Base-by-base conservation (phyloP, 495 filamentous ascomycete genomes). In the Margaritispora aquatica region DNA sequence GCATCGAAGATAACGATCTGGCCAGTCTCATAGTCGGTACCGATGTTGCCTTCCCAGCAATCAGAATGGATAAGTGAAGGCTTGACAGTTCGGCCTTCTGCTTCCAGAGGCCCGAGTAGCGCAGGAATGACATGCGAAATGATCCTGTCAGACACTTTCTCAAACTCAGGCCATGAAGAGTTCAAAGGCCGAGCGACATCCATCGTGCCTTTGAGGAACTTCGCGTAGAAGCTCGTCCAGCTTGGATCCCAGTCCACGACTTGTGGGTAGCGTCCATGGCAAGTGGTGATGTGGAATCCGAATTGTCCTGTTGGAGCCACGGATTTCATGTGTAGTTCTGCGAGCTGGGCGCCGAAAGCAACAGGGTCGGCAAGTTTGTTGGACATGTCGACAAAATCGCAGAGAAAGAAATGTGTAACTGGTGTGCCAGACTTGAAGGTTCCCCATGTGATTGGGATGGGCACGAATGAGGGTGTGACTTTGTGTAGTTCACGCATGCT, bases 291-390 rank as follows among this genome's bases (percentile, higher is more conserved):
- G 51, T 74, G 74, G 58, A 81, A 82, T 0, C 80, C 79, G 56
- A 79, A 84, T 54, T 76, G 76, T 0, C 75, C 77, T 15, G 65
- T 77, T 0, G 79, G 80, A 2, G 77, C 78, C 11, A 38, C 49
- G 38, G 66, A 69, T n/a, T 63, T 68, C 44, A 67, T 55, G 55
- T 82, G 80, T 2, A 83, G 68, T 3, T 59, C 38, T 13, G 77
- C 71, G 1, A 84, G 60, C 5, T 68, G 67, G 2, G 65, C 57
- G 53, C 63, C 64, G 51, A 83, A 77, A 22, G 66, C 57, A 0
- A 57, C 38, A 22, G 76, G 75, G 7, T 81, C 73, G 9, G 80
- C 77, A 27, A 29, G 54, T 36, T 23, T 21, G 19, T 51, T 19
- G 1, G 11, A 10, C 57, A 55, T 50, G 26, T 68, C 61, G n/a